These are phyloP conservation scores for Globisporangium heterothallicum DNA, from an alignment of 352 stramenopile genomes.

Conservation along the genomic window DNA sequence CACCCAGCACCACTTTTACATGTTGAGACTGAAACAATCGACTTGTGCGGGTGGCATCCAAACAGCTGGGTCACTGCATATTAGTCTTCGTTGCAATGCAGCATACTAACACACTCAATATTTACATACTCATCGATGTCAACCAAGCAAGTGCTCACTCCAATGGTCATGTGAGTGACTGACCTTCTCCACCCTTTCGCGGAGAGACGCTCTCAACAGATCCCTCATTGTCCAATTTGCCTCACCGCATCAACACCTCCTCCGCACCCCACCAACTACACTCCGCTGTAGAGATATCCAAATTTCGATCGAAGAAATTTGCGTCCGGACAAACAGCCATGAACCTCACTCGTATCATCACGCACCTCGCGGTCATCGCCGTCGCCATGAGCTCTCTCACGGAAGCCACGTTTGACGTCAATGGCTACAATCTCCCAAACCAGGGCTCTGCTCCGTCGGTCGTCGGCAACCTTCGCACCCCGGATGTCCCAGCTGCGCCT, in stretches of 20 bases:
- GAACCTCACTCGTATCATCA: constrained; percentile 8
- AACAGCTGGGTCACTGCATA: constrained; percentile 4
- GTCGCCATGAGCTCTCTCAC: constrained; percentile 4
- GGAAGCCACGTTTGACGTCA: constrained; percentile 6
- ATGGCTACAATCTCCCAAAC: constrained; percentile 3
- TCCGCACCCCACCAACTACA: background rate
- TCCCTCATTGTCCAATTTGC: constrained; percentile 9
- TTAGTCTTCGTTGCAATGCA: too few relatives aligned
- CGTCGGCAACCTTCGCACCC: constrained; percentile 4
- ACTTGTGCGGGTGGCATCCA: background rate
- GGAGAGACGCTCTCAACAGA: background rate
- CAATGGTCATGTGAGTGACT: background rate
- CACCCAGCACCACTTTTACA: too few relatives aligned
- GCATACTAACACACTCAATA: too few relatives aligned
- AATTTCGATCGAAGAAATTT: background rate
- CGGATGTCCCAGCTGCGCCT: background rate
- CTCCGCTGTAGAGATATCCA: background rate
- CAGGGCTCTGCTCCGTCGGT: background rate
- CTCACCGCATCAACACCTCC: background rate
- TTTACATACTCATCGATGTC: too few relatives aligned
- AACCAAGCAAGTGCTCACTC: too few relatives aligned
- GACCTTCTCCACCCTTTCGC: background rate
- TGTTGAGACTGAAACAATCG: too few relatives aligned
- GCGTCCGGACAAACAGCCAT: background rate
- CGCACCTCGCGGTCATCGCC: constrained; percentile 7